Percentiles rank a stretch among this genome's conserved stretches.
Conservation (phyloP, 106 monocot genomes). For the Iris macrosiphon region DNA sequence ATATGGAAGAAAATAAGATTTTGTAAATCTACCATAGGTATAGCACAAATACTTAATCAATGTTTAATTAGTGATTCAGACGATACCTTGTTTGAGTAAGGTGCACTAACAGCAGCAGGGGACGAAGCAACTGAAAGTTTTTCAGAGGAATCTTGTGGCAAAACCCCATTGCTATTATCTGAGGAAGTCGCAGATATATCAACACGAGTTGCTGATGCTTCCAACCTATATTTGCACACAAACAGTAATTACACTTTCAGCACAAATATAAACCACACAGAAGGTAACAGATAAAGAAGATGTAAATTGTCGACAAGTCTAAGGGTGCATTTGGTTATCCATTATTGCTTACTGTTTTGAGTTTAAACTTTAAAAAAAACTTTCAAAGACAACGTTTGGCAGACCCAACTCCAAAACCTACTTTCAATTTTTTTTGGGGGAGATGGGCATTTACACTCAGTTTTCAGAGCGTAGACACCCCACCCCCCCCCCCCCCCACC, state of each 20-base stretch:
- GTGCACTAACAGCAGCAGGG: neutral
- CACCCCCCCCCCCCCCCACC: no score
- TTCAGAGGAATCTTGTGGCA: constrained; percentile 7
- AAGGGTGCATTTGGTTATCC: no score
- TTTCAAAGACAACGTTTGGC: no score
- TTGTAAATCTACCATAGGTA: neutral
- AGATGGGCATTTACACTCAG: no score
- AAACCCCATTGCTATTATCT: constrained; percentile 8
- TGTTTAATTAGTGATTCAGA: neutral
- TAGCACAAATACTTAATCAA: neutral
- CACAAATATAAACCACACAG: no score
- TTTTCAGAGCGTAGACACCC: no score
- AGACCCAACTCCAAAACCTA: no score
- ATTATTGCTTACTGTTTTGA: no score
- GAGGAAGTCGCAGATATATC: constrained; percentile 28
- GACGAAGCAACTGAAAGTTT: constrained; percentile 1
- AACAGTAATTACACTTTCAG: no score
- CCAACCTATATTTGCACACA: constrained; percentile 41
- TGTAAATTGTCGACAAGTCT: neutral
- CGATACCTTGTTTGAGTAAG: constrained; percentile 24
- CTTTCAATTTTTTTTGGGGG: no score
- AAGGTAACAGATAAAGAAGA: neutral
- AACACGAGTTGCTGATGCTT: constrained; percentile 62
- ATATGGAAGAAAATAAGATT: no score
- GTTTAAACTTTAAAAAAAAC: no score